Evolutionary conservation across 441 rosid species (phyloP), one percentile per base, ranked within the genome.

Genomic region (Croton setiger): DNA sequence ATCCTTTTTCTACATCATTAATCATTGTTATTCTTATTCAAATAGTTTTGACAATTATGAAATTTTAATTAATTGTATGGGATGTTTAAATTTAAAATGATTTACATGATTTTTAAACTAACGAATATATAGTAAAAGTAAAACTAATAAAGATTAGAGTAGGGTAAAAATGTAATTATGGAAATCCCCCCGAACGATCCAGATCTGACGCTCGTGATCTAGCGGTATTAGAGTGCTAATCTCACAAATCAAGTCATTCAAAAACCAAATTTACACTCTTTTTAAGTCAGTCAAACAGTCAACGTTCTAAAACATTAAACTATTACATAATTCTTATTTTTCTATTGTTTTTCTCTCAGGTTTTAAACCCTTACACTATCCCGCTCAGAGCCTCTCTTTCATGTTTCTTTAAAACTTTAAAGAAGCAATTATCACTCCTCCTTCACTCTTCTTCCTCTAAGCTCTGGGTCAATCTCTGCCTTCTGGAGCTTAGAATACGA

Each of bases 311-410:
- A 48, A 27, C 7, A 45, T 44, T 17, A 27, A 5, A 27, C n/a
- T 45, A 15, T 43, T 39, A 41, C 39, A 51, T 18, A 54, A 49
- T 15, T 44, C 35, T 20, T 21, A 33, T 14, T 33, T 60, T 35
- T 52, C 18, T n/a, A 27, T 14, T 12, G 39, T 64, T 45, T 51
- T 52, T 66, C 18, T 59, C 58, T 11, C 14, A 21, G 23, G 13
- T 27, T 81, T 83, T 79, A 70, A 82, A 86, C 75, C 62, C 70
- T 31, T 41, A 36, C 48, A 48, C 57, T 62, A 72, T 80, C 87
- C 90, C 93, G 90, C 90, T 79, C 88, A 47, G 52, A 57, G 73
- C 56, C 52, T 66, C 74, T 54, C 84, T 74, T 59, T 53, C 82
- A 61, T 63, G 71, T 70, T 76, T 78, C 78, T n/a, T 27, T 27